Evolutionary conservation across 2,329 filamentous ascomycete species (phyloP).

Genomic region (Alternaria ventricosa): DNA sequence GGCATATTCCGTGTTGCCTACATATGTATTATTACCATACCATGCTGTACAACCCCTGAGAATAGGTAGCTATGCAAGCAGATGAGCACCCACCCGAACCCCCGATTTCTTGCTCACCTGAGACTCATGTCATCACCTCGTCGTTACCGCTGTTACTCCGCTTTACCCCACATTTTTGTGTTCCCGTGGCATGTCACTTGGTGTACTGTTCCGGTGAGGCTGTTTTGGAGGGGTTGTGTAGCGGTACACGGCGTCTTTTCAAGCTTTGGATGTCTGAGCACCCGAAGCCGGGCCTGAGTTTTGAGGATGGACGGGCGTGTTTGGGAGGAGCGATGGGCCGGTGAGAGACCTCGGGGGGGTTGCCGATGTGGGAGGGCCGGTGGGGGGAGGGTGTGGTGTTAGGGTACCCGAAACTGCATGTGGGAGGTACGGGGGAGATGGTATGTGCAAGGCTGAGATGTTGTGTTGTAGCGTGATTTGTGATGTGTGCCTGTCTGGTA

Average conservation of each 20-base stretch:
- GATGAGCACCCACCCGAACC: background rate
- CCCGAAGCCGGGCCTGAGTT: background rate
- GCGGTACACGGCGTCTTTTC: background rate
- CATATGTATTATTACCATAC: background rate
- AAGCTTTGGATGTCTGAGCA: background rate
- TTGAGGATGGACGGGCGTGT: background rate
- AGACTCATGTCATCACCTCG: conserved; percentile 26
- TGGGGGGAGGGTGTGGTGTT: background rate
- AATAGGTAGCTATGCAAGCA: background rate
- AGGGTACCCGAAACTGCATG: background rate
- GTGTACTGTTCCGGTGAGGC: conserved; percentile 24
- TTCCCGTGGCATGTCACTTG: conserved; percentile 14
- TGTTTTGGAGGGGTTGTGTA: conserved; percentile 6
- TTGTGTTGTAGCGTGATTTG: background rate
- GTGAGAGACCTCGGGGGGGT: fast-evolving
- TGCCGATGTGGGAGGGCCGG: background rate
- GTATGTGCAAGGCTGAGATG: background rate
- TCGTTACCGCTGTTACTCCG: background rate
- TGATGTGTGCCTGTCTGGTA: background rate
- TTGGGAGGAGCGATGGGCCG: background rate
- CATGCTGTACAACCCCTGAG: background rate
- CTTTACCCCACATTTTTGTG: conserved; percentile 34
- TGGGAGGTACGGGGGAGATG: background rate
- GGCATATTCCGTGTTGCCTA: background rate
- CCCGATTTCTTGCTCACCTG: conserved; percentile 16